Conservation (phyloP, 2,329 filamentous ascomycete species). For the Xenosphaeropsis pyriputrescens region DNA sequence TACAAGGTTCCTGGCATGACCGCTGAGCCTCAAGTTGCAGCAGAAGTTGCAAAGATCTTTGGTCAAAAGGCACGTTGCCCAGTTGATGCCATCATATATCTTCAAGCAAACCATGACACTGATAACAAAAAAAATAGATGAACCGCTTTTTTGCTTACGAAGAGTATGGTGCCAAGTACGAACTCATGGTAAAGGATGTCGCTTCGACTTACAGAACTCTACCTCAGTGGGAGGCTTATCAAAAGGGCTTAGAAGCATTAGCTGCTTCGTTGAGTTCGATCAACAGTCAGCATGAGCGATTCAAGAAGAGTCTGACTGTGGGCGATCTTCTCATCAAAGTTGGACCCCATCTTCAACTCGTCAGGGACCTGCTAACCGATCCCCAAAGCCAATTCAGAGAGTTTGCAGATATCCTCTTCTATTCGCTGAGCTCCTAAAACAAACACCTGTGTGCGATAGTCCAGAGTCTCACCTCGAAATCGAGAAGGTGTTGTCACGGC, state of each 20-base stretch:
- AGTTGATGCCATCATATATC: neutral
- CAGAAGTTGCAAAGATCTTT: slow-evolving; percentile 46
- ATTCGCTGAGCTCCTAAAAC: slow-evolving; percentile 68
- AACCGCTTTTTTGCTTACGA: slow-evolving; percentile 75
- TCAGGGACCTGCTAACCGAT: neutral
- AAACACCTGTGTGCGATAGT: slow-evolving; percentile 74
- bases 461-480: slow-evolving; percentile 71
- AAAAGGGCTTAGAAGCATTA: slow-evolving; percentile 73
- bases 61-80: slow-evolving; percentile 32
- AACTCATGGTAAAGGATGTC: slow-evolving; percentile 68
- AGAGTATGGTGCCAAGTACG: slow-evolving; percentile 83
- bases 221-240: slow-evolving; percentile 64
- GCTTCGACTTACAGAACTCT: slow-evolving; percentile 52
- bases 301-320: slow-evolving; percentile 66
- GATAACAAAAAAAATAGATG: slow-evolving; percentile 36
- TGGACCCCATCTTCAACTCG: no score
- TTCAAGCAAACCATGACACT: neutral
- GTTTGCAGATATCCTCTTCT: slow-evolving; percentile 84
- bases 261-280: slow-evolving; percentile 60
- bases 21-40: slow-evolving; percentile 42
- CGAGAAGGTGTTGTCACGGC: slow-evolving; percentile 52
- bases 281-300: slow-evolving; percentile 44
- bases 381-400: slow-evolving; percentile 67
- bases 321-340: slow-evolving; percentile 87
- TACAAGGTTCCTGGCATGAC: slow-evolving; percentile 34